A percentile compares a stretch with the other conserved stretches of the same genome.
phyloP scores from a whole-genome alignment of 352 stramenopile genomes.

The Phytophthora parvispora region DNA sequence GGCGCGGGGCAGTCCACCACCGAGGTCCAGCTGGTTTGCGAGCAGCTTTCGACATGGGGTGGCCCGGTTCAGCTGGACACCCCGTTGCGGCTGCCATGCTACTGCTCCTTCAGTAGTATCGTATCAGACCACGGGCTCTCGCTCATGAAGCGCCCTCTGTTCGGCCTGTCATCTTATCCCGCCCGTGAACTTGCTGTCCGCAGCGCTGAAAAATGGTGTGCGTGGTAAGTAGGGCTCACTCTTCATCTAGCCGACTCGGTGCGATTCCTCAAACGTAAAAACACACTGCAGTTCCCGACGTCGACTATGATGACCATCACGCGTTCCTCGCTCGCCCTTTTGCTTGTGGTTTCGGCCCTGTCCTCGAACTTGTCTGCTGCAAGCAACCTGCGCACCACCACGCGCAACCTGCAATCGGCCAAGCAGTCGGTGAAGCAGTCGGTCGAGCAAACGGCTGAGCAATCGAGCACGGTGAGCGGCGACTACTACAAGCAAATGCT shows the following conservation, averaged over 20 bases:
- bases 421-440: background rate
- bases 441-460: background rate
- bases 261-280: constrained; percentile 9
- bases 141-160: constrained; percentile 11
- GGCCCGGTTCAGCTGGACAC: constrained; percentile 20
- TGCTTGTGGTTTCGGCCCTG: constrained; percentile 21
- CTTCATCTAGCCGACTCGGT: constrained; percentile 19
- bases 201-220: background rate
- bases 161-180: constrained; percentile 35
- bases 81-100: constrained; percentile 5
- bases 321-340: constrained; percentile 26
- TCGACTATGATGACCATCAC: constrained; percentile 29
- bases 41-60: constrained; percentile 19
- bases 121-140: constrained; percentile 20
- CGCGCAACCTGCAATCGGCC: constrained; percentile 41
- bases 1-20: background rate
- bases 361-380: constrained; percentile 19
- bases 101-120: background rate
- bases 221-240: constrained; percentile 16
- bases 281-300: constrained; percentile 1
- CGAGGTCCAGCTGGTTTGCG: constrained; percentile 27
- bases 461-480: constrained; percentile 8
- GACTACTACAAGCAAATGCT: constrained; percentile 43
- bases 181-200: constrained; percentile 29
- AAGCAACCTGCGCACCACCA: constrained; percentile 22